phyloP scores from a whole-genome alignment of 345 rosid genomes.

The Cardiospermum halicacabum region DNA sequence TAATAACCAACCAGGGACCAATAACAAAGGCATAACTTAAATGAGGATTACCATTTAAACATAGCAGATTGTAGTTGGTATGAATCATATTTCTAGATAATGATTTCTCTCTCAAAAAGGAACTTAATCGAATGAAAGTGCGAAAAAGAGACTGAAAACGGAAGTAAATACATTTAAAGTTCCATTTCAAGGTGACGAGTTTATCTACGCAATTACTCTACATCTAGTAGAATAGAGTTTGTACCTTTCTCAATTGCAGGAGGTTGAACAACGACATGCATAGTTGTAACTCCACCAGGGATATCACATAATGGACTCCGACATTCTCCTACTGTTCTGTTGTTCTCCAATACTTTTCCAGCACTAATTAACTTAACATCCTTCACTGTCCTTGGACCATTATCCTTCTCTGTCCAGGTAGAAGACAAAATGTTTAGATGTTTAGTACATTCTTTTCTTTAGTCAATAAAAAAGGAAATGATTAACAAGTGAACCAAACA shows the following conservation, averaged over 20 bases:
- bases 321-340: conserved; percentile 72
- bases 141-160: not conserved
- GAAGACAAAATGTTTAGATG: not conserved
- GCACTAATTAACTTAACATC: conserved; percentile 92
- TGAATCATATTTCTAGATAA: not conserved
- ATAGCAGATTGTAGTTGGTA: not conserved
- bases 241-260: conserved; percentile 71
- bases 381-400: conserved; percentile 84
- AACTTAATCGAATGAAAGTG: no score
- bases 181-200: not conserved
- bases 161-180: not conserved
- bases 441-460: not conserved
- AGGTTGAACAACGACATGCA: conserved; percentile 95
- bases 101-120: not conserved
- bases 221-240: not conserved
- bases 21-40: conserved; percentile 2
- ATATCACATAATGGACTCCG: conserved; percentile 73
- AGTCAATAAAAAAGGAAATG: not conserved
- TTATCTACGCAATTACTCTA: not conserved
- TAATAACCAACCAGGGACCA: not conserved
- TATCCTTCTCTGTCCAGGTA: conserved; percentile 58
- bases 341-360: conserved; percentile 89
- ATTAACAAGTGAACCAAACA: not conserved
- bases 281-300: conserved; percentile 87
- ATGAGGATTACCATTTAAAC: not conserved